Evolutionary conservation across 2,329 filamentous ascomycete species (phyloP), one percentile per base, ranked within the genome.

Genomic region (Calonectria honghensis): DNA sequence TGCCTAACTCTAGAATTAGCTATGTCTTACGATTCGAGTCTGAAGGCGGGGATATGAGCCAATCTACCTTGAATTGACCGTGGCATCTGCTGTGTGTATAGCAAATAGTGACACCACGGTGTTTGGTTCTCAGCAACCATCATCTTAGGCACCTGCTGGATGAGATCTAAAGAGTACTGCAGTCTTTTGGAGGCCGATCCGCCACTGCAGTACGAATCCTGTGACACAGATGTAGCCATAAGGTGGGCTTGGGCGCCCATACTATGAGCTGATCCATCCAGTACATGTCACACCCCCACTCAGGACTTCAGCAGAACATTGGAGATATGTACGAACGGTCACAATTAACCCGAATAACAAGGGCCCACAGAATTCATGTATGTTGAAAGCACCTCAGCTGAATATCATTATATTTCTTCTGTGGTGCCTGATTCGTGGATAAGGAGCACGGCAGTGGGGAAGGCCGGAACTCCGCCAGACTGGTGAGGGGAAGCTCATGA

Each of bases 51-150:
- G 1, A 45, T 7, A 14, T 29, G 51, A 32, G 16, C 27, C 31
- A 20, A 54, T 54, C 51, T 24, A 20, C 27, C 51, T 20, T 14
- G 27, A 14, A 54, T 54, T 54, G 51, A 16, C 29, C 6, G 27
- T 54, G 51, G 29, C 11, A 20, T 52, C 6, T 52, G 14, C 4
- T 31, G 24, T 29, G 3, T 9, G 27, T 52, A 52, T 9, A 32
- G 6, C 14, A 32, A 54, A 29, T 20, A 29, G 27, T 32, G 29
- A 54, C 16, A 54, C 51, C 51, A 54, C 7, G n/a, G 51, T 20
- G 27, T 20, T 54, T 32, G 51, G 51, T 24, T 54, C 27, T 54
- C 27, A 54, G 51, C 27, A 31, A 54, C 51, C 51, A 32, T 54
- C 27, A 45, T 45, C 41, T 6, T 10, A 32, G 27, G 51, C 51